phyloP scores from a whole-genome alignment of 768 basidiomycete genomes.

The Fomitopsis pulvina region DNA sequence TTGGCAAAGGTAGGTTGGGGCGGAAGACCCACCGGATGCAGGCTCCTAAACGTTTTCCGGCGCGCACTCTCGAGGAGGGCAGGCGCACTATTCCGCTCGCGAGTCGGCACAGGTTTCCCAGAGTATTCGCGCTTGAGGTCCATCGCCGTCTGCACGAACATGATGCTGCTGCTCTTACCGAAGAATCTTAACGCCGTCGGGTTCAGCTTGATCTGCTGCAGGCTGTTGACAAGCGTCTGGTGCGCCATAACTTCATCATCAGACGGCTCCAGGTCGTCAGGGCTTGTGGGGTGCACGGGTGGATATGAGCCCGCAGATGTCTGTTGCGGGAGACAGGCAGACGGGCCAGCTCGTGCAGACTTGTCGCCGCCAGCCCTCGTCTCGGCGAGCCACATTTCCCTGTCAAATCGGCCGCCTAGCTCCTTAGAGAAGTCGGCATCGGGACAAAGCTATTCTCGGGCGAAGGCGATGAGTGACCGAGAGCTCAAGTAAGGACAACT shows the following conservation, averaged over 20 bases:
- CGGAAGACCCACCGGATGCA: constrained; percentile 40
- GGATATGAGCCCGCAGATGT: neutral
- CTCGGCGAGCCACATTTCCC: constrained; percentile 27
- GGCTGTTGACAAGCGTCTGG: constrained; percentile 23
- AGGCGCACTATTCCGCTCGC: constrained; percentile 4
- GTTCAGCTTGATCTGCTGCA: constrained; percentile 23
- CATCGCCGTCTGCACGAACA: constrained; percentile 35
- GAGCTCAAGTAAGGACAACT: constrained; percentile 3
- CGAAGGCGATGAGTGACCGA: neutral
- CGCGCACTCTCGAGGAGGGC: neutral
- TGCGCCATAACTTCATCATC: constrained; percentile 22
- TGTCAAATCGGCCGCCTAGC: constrained; percentile 40
- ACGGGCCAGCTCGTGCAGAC: neutral
- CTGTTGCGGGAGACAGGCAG: neutral
- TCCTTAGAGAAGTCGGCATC: constrained; percentile 57
- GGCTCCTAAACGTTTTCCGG: constrained; percentile 41
- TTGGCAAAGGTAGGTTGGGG: neutral
- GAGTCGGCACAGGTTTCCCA: constrained; percentile 12
- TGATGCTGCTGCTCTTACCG: constrained; percentile 36
- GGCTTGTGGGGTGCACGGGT: constrained; percentile 15
- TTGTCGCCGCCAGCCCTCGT: constrained; percentile 9
- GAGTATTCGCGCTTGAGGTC: constrained; percentile 35
- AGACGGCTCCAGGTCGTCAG: constrained; percentile 23
- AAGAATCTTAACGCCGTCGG: constrained; percentile 28
- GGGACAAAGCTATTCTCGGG: constrained; percentile 46